Conservation (phyloP, 768 basidiomycete genomes). For the Wakefieldia striispora region DNA sequence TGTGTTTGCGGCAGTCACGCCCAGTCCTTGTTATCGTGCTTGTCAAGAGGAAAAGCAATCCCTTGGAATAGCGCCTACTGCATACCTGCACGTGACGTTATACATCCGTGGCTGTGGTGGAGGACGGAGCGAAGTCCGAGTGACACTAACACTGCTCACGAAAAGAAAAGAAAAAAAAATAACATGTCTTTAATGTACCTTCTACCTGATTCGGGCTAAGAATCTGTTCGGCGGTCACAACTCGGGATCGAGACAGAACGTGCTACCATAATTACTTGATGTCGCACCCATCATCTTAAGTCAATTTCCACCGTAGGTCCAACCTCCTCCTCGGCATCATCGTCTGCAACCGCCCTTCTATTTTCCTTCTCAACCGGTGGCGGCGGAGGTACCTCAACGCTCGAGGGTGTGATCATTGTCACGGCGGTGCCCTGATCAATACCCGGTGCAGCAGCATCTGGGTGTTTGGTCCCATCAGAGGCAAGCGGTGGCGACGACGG, state of each 20-base stretch:
- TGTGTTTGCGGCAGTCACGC: no score
- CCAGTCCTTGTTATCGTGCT: not conserved
- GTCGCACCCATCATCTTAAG: conserved; percentile 35
- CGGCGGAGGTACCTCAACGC: conserved; percentile 76
- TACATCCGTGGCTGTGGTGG: conserved; percentile 10
- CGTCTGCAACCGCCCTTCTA: conserved; percentile 42
- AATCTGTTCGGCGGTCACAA: not conserved
- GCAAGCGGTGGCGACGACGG: conserved; percentile 25
- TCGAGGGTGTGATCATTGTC: conserved; percentile 53
- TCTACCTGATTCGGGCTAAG: not conserved
- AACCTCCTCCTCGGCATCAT: conserved; percentile 68
- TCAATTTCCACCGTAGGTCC: conserved; percentile 77
- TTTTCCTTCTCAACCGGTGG: conserved; percentile 76
- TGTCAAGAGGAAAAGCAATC: not conserved
- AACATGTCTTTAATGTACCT: conserved; percentile 10
- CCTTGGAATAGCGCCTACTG: not conserved
- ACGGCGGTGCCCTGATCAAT: conserved; percentile 14
- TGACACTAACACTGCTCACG: not conserved
- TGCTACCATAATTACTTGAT: no score
- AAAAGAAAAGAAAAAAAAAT: not conserved
- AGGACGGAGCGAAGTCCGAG: no score
- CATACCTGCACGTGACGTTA: conserved; percentile 14
- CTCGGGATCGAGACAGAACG: not conserved
- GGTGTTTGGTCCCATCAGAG: conserved; percentile 19
- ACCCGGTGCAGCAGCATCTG: not conserved